phyloP scores from a whole-genome alignment of 2,329 filamentous ascomycete genomes.

The Apiospora sp. region DNA sequence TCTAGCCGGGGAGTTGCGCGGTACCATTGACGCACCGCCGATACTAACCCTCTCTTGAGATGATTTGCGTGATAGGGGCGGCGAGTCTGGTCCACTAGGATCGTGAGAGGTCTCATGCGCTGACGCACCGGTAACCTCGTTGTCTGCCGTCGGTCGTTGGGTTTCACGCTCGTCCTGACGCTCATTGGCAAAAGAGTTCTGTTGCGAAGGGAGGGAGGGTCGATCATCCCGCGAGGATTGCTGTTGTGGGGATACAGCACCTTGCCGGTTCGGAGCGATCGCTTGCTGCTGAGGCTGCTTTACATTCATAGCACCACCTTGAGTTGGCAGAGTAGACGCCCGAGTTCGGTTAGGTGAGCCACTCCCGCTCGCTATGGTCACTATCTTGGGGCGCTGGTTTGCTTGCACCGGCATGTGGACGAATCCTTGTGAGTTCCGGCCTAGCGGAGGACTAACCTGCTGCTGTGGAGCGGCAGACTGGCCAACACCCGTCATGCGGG shows the following conservation, averaged over 20 bases:
- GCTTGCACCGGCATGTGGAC: neutral
- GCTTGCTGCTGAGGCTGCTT: neutral
- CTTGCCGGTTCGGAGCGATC: neutral
- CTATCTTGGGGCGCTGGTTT: neutral
- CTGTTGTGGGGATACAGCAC: neutral
- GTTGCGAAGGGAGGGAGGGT: slow-evolving; percentile 32
- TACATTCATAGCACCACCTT: neutral
- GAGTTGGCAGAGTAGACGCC: neutral
- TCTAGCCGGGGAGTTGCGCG: slow-evolving; percentile 37
- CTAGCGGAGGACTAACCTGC: slow-evolving; percentile 11
- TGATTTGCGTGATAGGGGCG: slow-evolving; percentile 30
- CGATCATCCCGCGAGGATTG: slow-evolving; percentile 26
- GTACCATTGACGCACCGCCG: slow-evolving; percentile 28
- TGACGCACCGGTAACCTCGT: neutral
- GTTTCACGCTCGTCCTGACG: slow-evolving; percentile 27
- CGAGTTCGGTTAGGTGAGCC: slow-evolving; percentile 6
- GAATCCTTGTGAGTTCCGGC: neutral
- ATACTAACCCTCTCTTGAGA: slow-evolving; percentile 34
- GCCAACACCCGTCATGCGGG: slow-evolving; percentile 21
- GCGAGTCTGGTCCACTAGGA: neutral
- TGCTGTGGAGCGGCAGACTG: slow-evolving; percentile 22
- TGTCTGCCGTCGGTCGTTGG: slow-evolving; percentile 25
- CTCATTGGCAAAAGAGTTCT: slow-evolving; percentile 32
- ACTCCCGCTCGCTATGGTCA: neutral
- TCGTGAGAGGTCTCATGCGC: neutral